A percentile compares a stretch with the other conserved stretches of the same genome.
Evolutionary conservation across 2,329 filamentous ascomycete species (phyloP).

Genomic region (Claviceps sp.): DNA sequence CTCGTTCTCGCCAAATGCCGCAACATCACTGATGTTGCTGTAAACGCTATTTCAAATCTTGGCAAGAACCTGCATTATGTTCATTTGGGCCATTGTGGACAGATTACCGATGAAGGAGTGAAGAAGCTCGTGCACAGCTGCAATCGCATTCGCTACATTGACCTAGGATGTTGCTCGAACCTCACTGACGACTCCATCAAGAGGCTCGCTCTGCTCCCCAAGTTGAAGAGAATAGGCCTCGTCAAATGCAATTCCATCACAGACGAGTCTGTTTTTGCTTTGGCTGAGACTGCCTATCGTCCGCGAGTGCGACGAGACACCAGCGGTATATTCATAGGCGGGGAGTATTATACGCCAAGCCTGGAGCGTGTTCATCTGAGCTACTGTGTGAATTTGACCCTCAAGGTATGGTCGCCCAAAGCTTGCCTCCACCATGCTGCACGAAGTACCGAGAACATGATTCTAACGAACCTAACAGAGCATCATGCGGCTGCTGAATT

Average conservation of each 20-base stretch:
- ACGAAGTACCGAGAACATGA: neutral
- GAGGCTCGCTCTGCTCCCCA: conserved; percentile 74
- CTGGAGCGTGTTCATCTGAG: conserved; percentile 91
- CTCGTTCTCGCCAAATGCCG: conserved; percentile 89
- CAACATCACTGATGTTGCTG: conserved; percentile 79
- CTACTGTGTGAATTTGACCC: conserved; percentile 77
- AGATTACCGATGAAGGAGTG: conserved; percentile 83
- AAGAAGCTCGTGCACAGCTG: conserved; percentile 71
- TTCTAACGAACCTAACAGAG: conserved; percentile 40
- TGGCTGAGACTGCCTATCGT: conserved; percentile 57
- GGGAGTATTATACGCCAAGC: conserved; percentile 46
- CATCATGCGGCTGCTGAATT: conserved; percentile 78
- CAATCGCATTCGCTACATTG: conserved; percentile 93
- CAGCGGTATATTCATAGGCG: conserved; percentile 32
- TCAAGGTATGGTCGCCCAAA: conserved; percentile 46
- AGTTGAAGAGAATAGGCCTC: conserved; percentile 84
- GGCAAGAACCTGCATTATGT: conserved; percentile 97
- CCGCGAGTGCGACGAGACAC: conserved; percentile 35
- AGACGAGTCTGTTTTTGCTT: conserved; percentile 71
- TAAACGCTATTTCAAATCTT: conserved; percentile 73
- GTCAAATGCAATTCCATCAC: conserved; percentile 91
- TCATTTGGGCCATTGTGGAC: conserved; percentile 82
- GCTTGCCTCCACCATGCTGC: neutral
- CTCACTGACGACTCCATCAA: conserved; percentile 80
- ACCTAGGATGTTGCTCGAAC: conserved; percentile 85